phyloP scores from a whole-genome alignment of 306 rosid genomes.

The Spatholobus suberectus region DNA sequence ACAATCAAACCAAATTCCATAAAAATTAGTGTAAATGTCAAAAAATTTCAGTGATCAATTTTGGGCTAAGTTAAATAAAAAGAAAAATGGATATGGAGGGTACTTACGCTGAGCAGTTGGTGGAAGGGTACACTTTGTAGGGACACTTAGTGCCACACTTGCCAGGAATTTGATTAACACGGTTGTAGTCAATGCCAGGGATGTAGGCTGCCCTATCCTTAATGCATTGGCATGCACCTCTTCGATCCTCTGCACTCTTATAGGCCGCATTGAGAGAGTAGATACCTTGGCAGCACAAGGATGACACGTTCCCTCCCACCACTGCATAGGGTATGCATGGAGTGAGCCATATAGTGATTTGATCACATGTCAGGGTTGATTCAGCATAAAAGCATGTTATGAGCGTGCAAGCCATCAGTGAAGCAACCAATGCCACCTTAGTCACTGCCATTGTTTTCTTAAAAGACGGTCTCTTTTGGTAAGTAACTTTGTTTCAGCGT shows the following conservation, averaged over 20 bases:
- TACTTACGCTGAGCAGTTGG: conserved; percentile 61
- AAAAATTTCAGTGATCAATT: not conserved
- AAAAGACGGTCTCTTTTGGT: no score
- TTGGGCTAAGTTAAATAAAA: not conserved
- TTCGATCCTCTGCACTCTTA: conserved; percentile 46
- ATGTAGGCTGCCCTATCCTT: conserved; percentile 51
- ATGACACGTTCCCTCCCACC: conserved; percentile 57
- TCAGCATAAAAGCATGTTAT: conserved; percentile 11
- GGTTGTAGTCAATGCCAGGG: conserved; percentile 56
- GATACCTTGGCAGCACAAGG: conserved; percentile 65
- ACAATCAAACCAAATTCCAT: conserved; percentile 33
- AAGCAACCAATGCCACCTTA: conserved; percentile 29
- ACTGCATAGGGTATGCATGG: conserved; percentile 72
- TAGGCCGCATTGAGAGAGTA: conserved; percentile 53
- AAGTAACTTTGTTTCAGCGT: not conserved
- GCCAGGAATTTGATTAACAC: conserved; percentile 42
- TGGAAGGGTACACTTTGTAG: conserved; percentile 67
- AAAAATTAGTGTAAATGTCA: not conserved
- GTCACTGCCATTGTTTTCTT: conserved; percentile 19
- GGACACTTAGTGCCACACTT: conserved; percentile 61
- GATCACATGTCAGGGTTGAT: conserved; percentile 53
- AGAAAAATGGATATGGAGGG: not conserved
- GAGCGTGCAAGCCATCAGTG: conserved; percentile 41
- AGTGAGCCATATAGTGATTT: conserved; percentile 50
- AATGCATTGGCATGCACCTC: conserved; percentile 62